These are phyloP conservation scores for Ceratobasidium sp. DNA, from an alignment of 1,284 basidiomycete genomes.

Conservation along the genomic window DNA sequence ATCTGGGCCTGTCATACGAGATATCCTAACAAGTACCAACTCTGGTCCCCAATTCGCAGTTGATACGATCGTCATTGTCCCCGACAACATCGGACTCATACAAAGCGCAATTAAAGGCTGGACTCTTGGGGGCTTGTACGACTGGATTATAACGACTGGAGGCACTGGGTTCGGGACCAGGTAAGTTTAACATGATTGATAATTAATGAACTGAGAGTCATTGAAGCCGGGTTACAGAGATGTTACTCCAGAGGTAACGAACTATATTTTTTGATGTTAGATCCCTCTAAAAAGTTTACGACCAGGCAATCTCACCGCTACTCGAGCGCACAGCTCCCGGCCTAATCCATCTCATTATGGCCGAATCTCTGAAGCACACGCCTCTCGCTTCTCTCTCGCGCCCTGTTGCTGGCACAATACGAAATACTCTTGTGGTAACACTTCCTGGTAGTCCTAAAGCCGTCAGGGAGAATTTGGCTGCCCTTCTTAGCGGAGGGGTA, in stretches of 20 bases:
- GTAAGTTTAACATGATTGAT: background rate
- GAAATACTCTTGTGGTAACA: constrained; percentile 77
- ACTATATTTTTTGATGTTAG: constrained; percentile 1
- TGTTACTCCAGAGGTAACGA: constrained; percentile 80
- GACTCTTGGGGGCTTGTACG: constrained; percentile 51
- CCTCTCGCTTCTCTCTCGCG: constrained; percentile 85
- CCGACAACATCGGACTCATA: constrained; percentile 35
- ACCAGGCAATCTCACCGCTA: constrained; percentile 76
- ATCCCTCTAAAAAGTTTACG: constrained; percentile 9
- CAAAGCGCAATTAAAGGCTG: constrained; percentile 27
- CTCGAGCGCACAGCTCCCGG: constrained; percentile 82
- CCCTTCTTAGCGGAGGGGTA: constrained; percentile 70
- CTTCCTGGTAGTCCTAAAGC: constrained; percentile 89
- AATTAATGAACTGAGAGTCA: background rate
- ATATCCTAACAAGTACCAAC: constrained; percentile 59
- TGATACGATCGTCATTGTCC: constrained; percentile 43
- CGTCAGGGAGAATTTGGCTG: constrained; percentile 80
- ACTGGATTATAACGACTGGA: constrained; percentile 85
- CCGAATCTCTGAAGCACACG: constrained; percentile 78
- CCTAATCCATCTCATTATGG: constrained; percentile 81
- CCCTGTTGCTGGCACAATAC: constrained; percentile 80
- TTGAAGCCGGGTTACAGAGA: constrained; percentile 62
- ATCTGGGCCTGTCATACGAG: constrained; percentile 73
- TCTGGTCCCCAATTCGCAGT: constrained; percentile 2
- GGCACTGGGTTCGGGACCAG: constrained; percentile 85